Base-by-base conservation (phyloP, 2,329 filamentous ascomycete species). In the Cladosporium sp. region DNA sequence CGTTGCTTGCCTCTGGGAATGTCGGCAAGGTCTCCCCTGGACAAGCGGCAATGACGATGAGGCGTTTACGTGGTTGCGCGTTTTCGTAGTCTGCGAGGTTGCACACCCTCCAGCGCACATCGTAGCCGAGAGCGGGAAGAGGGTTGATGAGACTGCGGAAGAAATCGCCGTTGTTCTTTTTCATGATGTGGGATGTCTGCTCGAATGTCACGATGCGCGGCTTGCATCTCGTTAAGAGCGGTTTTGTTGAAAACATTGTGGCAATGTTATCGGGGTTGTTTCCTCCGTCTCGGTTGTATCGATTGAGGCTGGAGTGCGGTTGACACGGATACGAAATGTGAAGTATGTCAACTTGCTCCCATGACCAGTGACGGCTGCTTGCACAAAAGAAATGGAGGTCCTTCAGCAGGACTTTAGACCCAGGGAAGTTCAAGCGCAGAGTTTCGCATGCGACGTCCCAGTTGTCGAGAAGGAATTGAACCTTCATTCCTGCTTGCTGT, bases 291-390 rank as follows among this genome's bases (percentile, higher is more conserved):
- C n/a, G n/a, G n/a, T n/a, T n/a, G n/a, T n/a, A n/a, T n/a, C n/a
- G n/a, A n/a, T n/a, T n/a, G n/a, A n/a, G n/a, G n/a, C n/a, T n/a
- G n/a, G 91, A 93, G 74, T 89, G 93, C 2, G 84, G 86, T 70
- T 94, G 91, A 64, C 92, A 96, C 0, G 92, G 91, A 0, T 91
- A 91, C 0, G 89, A 92, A 0, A 93, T 77, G 68, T 96, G 92
- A 0, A 91, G 78, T 1, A 94, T 79, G 69, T 95, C 91, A 0
- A 89, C 85, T 72, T 30, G 87, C 78, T n/a, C n/a, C n/a, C n/a
- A n/a, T n/a, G n/a, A n/a, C n/a, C n/a, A n/a, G n/a, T n/a, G n/a
- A n/a, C n/a, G n/a, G n/a, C n/a, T n/a, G n/a, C n/a, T n/a, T n/a
- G n/a, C n/a, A n/a, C n/a, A n/a, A n/a, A n/a, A n/a, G n/a, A n/a